Base-by-base conservation (phyloP, 148 eudicot genomes). In the Chenopodium quinoa region DNA sequence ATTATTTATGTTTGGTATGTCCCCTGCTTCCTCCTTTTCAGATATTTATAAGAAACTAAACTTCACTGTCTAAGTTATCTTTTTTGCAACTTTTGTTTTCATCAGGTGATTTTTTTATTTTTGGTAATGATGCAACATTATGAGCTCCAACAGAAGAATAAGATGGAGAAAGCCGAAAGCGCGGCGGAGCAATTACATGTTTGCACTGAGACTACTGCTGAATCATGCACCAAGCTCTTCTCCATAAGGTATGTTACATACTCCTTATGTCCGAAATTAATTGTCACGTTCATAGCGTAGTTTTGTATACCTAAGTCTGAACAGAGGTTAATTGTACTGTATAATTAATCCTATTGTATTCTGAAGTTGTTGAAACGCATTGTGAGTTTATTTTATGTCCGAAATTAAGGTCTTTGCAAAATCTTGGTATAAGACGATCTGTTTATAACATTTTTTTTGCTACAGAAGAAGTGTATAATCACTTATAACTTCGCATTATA, bases 171-270 rank as follows among this genome's bases (percentile, higher is more conserved):
- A 20, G 80, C 6, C 16, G 60, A 47, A 47, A 66, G 73, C n/a
- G 25, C 52, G 27, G 44, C 63, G 58, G 70, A 77, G 20, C 16
- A 0, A 64, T 37, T 44, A 6, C 7, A 16, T 75, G 23, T 17
- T 31, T 31, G 46, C 46, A 10, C 29, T 76, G 72, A 62, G 8
- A 62, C 66, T 62, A 62, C 25, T 2, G 7, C n/a, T 22, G 66
- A 65, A 65, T 44, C 73, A 27, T n/a, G 56, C 56, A 40, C 81
- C 81, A 46, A 82, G 12, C 70, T 73, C 29, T 83, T 83, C 81
- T 83, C 85, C 8, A 78, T 83, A 27, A 83, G 85, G 85, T 83
- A 64, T 63, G 40, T 40, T 27, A 2, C 50, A 46, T 56, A 17
- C 22, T 56, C 62, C 7, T 17, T 56, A 22, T 5, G 7, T 56